phyloP scores from a whole-genome alignment of 2,329 filamentous ascomycete species.

The Didymella glomerata region DNA sequence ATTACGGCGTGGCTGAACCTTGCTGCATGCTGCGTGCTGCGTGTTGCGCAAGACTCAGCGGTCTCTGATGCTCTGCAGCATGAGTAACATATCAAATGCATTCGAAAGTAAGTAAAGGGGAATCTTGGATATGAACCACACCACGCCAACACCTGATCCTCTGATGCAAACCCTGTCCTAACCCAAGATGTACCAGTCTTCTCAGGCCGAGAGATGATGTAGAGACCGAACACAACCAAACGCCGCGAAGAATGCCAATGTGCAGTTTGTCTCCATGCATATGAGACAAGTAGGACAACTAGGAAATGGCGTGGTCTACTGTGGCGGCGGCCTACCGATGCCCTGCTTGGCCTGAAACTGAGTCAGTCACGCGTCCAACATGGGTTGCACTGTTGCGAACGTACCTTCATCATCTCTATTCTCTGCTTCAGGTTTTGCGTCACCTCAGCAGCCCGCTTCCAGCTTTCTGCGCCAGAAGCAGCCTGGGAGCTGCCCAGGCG shows the following conservation, averaged over 20 bases:
- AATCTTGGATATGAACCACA: constrained; percentile 14
- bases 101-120: constrained; percentile 1
- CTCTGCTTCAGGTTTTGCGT: constrained; percentile 96
- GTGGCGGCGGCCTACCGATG: constrained; percentile 44
- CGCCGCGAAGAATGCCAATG: constrained; percentile 15
- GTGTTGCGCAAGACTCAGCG: not conserved
- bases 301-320: constrained; percentile 6
- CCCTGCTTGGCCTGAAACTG: constrained; percentile 49
- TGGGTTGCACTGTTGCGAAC: not conserved
- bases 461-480: constrained; percentile 72
- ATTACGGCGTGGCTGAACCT: not conserved
- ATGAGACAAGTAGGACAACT: not conserved
- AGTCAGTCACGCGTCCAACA: constrained; percentile 22
- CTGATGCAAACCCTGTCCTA: constrained; percentile 11
- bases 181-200: not conserved
- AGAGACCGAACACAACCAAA: constrained; percentile 8
- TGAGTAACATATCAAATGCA: not conserved
- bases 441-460: constrained; percentile 96
- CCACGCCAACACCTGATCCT: constrained; percentile 8
- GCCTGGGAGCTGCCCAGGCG: constrained; percentile 40
- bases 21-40: not conserved
- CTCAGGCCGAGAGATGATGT: not conserved
- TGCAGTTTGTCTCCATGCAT: not conserved
- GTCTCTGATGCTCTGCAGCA: not conserved
- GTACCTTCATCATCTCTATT: constrained; percentile 97